Conservation (phyloP, 2,329 filamentous ascomycete species). For the Mollisia scopiformis region DNA sequence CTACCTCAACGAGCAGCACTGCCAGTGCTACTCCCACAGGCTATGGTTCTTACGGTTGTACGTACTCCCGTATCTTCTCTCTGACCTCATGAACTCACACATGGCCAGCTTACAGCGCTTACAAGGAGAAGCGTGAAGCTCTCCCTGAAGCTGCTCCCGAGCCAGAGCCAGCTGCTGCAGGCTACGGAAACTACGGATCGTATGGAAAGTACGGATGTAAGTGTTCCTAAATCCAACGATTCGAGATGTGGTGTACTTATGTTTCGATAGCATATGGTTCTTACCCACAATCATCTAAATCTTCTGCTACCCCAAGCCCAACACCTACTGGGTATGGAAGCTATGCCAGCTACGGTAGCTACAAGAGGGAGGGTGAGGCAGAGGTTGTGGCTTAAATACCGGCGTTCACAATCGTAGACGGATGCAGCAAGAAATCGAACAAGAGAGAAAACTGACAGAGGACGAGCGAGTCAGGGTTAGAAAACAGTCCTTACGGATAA, state of each 20-base stretch:
- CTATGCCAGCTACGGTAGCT: conserved; percentile 5
- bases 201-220: too few relatives aligned
- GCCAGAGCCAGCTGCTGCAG: conserved; percentile 5
- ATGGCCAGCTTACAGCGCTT: background rate
- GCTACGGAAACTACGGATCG: background rate
- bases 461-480: too few relatives aligned
- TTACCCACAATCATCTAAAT: background rate
- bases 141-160: background rate
- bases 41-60: conserved; percentile 2
- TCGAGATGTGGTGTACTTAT: too few relatives aligned
- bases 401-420: too few relatives aligned
- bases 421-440: too few relatives aligned
- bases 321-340: conserved; percentile 6
- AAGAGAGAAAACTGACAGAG: too few relatives aligned
- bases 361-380: conserved; percentile 6
- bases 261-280: too few relatives aligned
- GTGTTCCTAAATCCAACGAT: too few relatives aligned
- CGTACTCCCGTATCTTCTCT: background rate
- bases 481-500: too few relatives aligned
- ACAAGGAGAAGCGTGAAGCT: background rate
- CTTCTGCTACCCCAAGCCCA: background rate
- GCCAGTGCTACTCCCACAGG: conserved; percentile 1
- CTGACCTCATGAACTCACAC: background rate
- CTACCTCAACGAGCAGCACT: background rate
- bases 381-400: too few relatives aligned